These are phyloP conservation scores for Hericium rajendrae DNA, from an alignment of 768 basidiomycete species.

Conservation along the genomic window DNA sequence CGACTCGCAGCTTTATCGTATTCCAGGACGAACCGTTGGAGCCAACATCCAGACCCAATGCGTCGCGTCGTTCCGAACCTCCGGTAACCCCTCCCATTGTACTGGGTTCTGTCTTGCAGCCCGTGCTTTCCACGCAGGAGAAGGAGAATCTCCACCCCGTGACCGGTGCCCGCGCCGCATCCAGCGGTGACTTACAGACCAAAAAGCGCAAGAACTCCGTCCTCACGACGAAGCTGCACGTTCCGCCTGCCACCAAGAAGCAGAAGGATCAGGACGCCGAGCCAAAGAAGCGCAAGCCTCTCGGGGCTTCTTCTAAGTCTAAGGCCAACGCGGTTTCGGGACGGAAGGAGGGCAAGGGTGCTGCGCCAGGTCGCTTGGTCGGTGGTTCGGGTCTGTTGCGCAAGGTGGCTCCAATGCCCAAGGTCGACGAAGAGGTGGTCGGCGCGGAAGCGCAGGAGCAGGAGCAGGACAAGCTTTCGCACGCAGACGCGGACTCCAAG, in stretches of 20 bases:
- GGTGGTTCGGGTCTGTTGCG: not conserved
- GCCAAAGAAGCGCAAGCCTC: conserved; percentile 55
- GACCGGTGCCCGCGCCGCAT: conserved; percentile 53
- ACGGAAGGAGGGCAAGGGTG: conserved; percentile 1
- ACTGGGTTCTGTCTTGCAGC: conserved; percentile 19
- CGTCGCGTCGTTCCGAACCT: conserved; percentile 14
- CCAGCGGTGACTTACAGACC: conserved; percentile 23
- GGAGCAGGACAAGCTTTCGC: conserved; percentile 33
- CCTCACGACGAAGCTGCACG: conserved; percentile 42
- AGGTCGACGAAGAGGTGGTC: conserved; percentile 41
- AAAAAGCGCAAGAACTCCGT: conserved; percentile 61
- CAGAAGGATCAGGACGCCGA: conserved; percentile 34
- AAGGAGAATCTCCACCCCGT: conserved; percentile 76
- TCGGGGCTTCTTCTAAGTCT: conserved; percentile 17
- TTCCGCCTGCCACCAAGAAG: conserved; percentile 31
- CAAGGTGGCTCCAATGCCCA: not conserved
- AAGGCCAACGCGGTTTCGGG: conserved; percentile 1
- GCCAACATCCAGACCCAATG: conserved; percentile 25
- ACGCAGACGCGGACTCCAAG: conserved; percentile 55
- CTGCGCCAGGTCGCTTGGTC: conserved; percentile 11
- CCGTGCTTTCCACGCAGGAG: conserved; percentile 29
- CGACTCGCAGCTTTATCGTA: conserved; percentile 50
- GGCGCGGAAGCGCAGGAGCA: conserved; percentile 45
- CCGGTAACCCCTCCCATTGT: conserved; percentile 19
- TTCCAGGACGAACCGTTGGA: conserved; percentile 46